Conservation (phyloP, 139 green algal species). For the Micractinium sp. region DNA sequence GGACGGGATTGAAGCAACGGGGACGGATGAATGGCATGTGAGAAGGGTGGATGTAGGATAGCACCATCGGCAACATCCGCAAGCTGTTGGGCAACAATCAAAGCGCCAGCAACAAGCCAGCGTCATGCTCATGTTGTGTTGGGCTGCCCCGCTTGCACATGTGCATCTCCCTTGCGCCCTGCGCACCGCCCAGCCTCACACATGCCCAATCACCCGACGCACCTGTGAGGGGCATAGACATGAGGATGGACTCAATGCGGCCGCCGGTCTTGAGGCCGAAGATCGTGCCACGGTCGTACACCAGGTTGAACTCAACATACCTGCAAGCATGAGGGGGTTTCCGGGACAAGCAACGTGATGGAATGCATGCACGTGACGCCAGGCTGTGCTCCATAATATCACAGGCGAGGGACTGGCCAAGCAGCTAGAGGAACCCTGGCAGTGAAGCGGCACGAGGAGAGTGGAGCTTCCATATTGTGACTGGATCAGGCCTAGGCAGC, state of each 20-base stretch:
- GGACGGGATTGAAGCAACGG: neutral
- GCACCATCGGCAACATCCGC: neutral
- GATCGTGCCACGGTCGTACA: conserved; percentile 96
- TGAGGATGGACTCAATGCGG: conserved; percentile 96
- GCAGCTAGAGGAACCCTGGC: no score
- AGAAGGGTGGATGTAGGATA: neutral
- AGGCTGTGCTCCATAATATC: no score
- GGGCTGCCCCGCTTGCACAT: neutral
- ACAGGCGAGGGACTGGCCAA: no score
- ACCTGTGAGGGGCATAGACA: conserved; percentile 83
- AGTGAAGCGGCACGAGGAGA: no score
- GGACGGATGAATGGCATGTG: neutral
- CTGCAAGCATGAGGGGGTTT: conserved; percentile 41
- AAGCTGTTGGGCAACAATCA: neutral
- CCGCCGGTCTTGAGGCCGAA: conserved; percentile 99
- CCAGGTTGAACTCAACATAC: conserved; percentile 99
- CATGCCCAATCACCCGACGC: neutral
- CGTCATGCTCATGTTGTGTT: neutral
- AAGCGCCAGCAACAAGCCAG: neutral
- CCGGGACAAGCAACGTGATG: no score
- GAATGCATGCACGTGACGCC: neutral
- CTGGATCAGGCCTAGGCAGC: no score
- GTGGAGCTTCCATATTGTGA: no score
- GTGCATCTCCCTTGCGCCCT: neutral
- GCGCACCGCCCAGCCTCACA: conserved; percentile 18